Percentiles rank a stretch among this genome's conserved stretches.
Conservation (phyloP, 2,329 filamentous ascomycete species). For the Gremmenia infestans region DNA sequence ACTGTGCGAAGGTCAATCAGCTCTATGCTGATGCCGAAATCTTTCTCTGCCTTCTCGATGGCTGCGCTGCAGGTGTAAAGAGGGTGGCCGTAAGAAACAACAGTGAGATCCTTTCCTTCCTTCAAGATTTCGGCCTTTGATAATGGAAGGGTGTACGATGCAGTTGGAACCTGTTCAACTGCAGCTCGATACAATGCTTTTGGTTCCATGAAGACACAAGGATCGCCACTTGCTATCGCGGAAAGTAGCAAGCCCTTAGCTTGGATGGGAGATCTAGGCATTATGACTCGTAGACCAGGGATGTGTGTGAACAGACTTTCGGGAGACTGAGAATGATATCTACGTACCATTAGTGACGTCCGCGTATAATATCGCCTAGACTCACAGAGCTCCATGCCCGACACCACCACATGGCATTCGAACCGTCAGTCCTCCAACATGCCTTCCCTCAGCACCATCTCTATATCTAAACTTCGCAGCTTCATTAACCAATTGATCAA, state of each 20-base stretch:
- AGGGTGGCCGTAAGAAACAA: conserved; percentile 67
- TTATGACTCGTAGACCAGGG: conserved; percentile 63
- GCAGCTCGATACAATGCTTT: conserved; percentile 70
- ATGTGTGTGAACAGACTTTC: conserved; percentile 68
- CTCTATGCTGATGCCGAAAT: conserved; percentile 61
- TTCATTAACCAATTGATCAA: conserved; percentile 75
- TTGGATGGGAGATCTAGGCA: conserved; percentile 65
- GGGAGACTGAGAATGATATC: conserved; percentile 68
- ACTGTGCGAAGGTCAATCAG: conserved; percentile 67
- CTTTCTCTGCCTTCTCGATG: conserved; percentile 61
- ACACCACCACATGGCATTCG: conserved; percentile 69
- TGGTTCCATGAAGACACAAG: conserved; percentile 71
- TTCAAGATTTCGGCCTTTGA: conserved; percentile 66
- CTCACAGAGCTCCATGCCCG: conserved; percentile 63
- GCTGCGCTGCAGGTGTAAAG: conserved; percentile 64
- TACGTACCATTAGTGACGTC: conserved; percentile 20
- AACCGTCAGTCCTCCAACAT: conserved; percentile 62
- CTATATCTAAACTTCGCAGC: conserved; percentile 67
- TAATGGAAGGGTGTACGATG: conserved; percentile 60
- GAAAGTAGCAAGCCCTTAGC: conserved; percentile 65
- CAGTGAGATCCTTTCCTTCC: conserved; percentile 59
- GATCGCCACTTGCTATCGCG: conserved; percentile 59
- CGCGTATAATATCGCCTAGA: conserved; percentile 17
- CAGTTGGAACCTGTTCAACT: conserved; percentile 67
- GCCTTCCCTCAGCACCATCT: conserved; percentile 50